A percentile compares a stretch with the other conserved stretches of the same genome.
Conservation (phyloP, 2,329 filamentous ascomycete species). For the Alternaria infectoria region DNA sequence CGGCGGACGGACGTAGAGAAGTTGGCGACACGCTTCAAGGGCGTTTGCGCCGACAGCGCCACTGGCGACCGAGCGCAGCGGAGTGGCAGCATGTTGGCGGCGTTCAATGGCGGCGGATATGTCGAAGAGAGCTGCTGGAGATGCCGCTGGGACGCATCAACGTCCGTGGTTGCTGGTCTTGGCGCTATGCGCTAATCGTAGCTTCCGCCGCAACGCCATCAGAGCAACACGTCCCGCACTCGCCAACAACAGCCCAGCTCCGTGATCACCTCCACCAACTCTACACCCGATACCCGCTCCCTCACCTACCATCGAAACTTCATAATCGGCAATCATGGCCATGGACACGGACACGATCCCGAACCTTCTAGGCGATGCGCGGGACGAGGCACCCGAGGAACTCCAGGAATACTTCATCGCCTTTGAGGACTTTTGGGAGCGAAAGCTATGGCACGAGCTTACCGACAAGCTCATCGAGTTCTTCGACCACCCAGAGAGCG, state of each 20-base stretch:
- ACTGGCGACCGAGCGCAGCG: constrained; percentile 49
- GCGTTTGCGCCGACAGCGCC: constrained; percentile 42
- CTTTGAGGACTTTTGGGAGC: constrained; percentile 97
- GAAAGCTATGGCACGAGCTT: constrained; percentile 98
- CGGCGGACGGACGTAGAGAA: constrained; percentile 38
- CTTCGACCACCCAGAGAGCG: constrained; percentile 83
- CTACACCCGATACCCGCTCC: neutral
- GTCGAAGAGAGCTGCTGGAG: constrained; percentile 33
- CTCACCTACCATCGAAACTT: neutral
- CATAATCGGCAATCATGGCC: constrained; percentile 37
- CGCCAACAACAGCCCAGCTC: constrained; percentile 11
- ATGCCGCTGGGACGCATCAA: constrained; percentile 29
- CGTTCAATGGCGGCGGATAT: constrained; percentile 47
- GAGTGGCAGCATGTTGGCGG: constrained; percentile 48
- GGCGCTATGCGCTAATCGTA: constrained; percentile 27
- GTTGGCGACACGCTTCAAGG: constrained; percentile 34
- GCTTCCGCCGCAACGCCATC: constrained; percentile 31
- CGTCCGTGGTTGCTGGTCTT: constrained; percentile 28
- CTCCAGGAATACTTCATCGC: constrained; percentile 86
- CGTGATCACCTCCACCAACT: constrained; percentile 9
- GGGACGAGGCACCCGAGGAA: constrained; percentile 84
- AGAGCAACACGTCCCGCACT: constrained; percentile 30
- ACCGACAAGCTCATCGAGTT: constrained; percentile 87
- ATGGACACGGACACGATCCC: constrained; percentile 90
- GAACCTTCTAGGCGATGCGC: constrained; percentile 90